phyloP scores from a whole-genome alignment of 768 basidiomycete genomes.

The Sporobolomyces pararoseus region DNA sequence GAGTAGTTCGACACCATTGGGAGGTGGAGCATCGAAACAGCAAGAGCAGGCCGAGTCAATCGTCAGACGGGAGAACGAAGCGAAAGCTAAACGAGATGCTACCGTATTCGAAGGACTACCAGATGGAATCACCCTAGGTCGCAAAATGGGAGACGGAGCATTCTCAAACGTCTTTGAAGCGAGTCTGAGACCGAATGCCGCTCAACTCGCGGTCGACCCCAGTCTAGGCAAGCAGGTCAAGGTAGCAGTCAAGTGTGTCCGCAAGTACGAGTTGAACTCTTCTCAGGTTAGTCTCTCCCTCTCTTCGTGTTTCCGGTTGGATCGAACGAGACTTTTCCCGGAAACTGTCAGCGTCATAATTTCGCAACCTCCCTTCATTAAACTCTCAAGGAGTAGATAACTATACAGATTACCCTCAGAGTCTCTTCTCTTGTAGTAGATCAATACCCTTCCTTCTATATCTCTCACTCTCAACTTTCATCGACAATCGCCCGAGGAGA shows the following conservation, averaged over 20 bases:
- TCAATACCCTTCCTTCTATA: background rate
- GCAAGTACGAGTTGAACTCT: conserved; percentile 84
- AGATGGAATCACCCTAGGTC: conserved; percentile 41
- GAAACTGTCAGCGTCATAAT: background rate
- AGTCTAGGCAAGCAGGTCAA: conserved; percentile 66
- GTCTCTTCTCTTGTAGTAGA: too few species aligned
- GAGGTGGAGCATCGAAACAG: background rate
- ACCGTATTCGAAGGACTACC: conserved; percentile 32
- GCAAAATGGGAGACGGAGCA: conserved; percentile 63
- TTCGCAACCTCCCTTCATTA: background rate
- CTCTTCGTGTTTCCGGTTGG: background rate
- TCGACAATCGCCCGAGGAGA: conserved; percentile 28
- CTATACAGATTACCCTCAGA: too few species aligned
- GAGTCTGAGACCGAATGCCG: conserved; percentile 24
- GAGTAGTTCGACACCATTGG: background rate
- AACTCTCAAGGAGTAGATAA: conserved; percentile 18
- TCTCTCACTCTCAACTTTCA: conserved; percentile 23
- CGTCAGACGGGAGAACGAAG: conserved; percentile 31
- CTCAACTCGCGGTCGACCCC: conserved; percentile 57
- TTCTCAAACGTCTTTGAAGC: conserved; percentile 99
- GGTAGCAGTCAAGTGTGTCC: conserved; percentile 78
- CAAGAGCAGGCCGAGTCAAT: conserved; percentile 34
- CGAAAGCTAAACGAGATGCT: conserved; percentile 25
- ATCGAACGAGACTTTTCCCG: background rate
- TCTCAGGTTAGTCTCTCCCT: conserved; percentile 67